Evolutionary conservation across 768 basidiomycete genomes (phyloP).

Genomic region (Dioszegia crocea): DNA sequence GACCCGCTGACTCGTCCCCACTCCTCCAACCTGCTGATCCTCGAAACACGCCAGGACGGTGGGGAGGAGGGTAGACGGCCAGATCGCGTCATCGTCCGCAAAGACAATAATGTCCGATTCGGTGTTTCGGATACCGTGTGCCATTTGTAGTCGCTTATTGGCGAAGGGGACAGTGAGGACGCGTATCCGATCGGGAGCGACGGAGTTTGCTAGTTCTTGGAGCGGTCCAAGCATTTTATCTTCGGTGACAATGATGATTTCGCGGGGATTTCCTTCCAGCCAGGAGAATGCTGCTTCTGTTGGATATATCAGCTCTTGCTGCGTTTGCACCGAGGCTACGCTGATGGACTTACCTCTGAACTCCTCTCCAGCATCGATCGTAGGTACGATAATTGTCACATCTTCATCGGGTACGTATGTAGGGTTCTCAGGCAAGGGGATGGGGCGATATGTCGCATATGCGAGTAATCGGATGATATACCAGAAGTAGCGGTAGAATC

Average conservation of each 20-base stretch:
- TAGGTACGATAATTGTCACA: constrained; percentile 93
- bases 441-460: constrained; percentile 74
- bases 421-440: constrained; percentile 82
- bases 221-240: constrained; percentile 86
- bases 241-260: constrained; percentile 71
- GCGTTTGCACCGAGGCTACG: no score
- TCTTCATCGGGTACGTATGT: constrained; percentile 86
- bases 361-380: constrained; percentile 92
- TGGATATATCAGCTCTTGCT: constrained; percentile 6
- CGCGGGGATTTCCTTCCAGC: constrained; percentile 88
- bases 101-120: constrained; percentile 92
- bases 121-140: constrained; percentile 83
- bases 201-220: constrained; percentile 79
- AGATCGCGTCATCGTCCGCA: constrained; percentile 92
- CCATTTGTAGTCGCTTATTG: constrained; percentile 91
- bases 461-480: constrained; percentile 79
- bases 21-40: constrained; percentile 87
- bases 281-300: constrained; percentile 79
- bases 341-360: constrained; percentile 58
- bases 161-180: constrained; percentile 88
- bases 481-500: constrained; percentile 93
- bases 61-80: constrained; percentile 86
- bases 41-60: constrained; percentile 88
- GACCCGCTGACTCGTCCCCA: constrained; percentile 85
- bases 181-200: constrained; percentile 72